Base-by-base conservation (phyloP, 2,329 filamentous ascomycete genomes). In the Penicillium italicum region DNA sequence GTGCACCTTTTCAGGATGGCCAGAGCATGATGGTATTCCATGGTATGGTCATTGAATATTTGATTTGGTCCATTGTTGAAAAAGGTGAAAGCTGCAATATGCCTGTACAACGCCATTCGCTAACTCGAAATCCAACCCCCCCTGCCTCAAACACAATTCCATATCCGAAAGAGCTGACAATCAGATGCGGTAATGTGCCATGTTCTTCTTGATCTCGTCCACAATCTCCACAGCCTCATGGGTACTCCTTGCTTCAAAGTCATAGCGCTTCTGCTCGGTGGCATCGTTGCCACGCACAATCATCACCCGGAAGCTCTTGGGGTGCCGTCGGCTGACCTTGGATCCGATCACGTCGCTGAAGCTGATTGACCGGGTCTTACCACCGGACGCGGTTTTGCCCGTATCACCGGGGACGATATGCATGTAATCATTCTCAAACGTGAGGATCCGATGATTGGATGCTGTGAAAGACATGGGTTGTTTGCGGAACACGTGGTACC, bases 361-460 rank as follows among this genome's bases (percentile, higher is more conserved):
- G 52, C 83, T 83, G 54, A 87, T 82, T 22, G 83, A 85, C 9
- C 82, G 85, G 7, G 80, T 82, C 65, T 84, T 85, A 26, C 74
- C 74, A 48, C 80, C 78, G 49, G 79, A 80, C 5, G 76, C 69
- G 5, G 80, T 79, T 62, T 83, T 85, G n/a, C 79, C 80, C 4
- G 76, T 76, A 38, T 79, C 77, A 3, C 71, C 72, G 7, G 85
- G 84, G 75, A 87, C 82, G 59, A 87, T 84, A 67, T 86, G 84
- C 71, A 87, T 81, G 66, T 85, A 86, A 62, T 87, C 85, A 50
- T 82, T 83, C 61, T 86, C 85, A 48, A 87, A 82, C 8, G 84
- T 81, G 22, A 87, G 72, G 12, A 85, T 82, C 38, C 83, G 79
- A 20, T 83, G 80, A 46, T 83, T 83, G 5, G 81, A 82, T 7